Percentiles rank a stretch among this genome's conserved stretches.
These are phyloP conservation scores for Sarocladium kiliense DNA, from an alignment of 2,329 filamentous ascomycete genomes.

Conservation along the genomic window DNA sequence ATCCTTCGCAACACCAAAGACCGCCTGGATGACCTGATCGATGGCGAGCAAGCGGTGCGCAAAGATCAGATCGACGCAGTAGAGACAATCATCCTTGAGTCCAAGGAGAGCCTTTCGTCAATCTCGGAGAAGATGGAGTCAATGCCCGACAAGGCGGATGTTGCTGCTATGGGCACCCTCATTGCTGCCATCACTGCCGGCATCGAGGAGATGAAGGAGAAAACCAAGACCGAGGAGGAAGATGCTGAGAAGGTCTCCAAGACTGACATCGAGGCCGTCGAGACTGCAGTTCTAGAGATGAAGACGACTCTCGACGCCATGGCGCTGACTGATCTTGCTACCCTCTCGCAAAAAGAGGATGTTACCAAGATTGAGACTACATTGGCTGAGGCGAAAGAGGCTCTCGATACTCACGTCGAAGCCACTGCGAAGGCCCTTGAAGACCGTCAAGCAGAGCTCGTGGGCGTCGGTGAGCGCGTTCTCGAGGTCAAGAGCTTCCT, in stretches of 20 bases:
- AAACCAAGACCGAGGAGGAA: constrained; percentile 44
- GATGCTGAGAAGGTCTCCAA: constrained; percentile 58
- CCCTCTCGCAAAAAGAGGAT: constrained; percentile 72
- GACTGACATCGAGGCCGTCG: constrained; percentile 75
- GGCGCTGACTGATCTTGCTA: constrained; percentile 63
- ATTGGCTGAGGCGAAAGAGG: constrained; percentile 68
- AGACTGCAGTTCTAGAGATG: constrained; percentile 77
- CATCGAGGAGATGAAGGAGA: constrained; percentile 68
- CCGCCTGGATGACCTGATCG: constrained; percentile 74
- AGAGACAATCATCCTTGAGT: constrained; percentile 63
- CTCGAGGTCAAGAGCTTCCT: constrained; percentile 73
- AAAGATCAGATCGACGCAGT: constrained; percentile 62
- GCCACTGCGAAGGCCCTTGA: constrained; percentile 75
- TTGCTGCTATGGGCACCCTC: constrained; percentile 70
- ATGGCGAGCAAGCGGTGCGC: constrained; percentile 64
- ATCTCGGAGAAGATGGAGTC: constrained; percentile 64
- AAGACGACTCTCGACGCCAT: constrained; percentile 74
- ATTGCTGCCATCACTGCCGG: constrained; percentile 70
- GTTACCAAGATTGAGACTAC: constrained; percentile 56
- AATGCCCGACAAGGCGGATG: constrained; percentile 71
- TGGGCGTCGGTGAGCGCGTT: constrained; percentile 71
- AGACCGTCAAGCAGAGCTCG: constrained; percentile 78
- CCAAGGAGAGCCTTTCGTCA: constrained; percentile 65
- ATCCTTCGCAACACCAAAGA: constrained; percentile 86
- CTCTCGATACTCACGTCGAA: constrained; percentile 61